Percentiles rank a stretch among this genome's conserved stretches.
These are phyloP conservation scores for Ogataea nonfermentans DNA, from an alignment of 805 yeast species.

Conservation along the genomic window DNA sequence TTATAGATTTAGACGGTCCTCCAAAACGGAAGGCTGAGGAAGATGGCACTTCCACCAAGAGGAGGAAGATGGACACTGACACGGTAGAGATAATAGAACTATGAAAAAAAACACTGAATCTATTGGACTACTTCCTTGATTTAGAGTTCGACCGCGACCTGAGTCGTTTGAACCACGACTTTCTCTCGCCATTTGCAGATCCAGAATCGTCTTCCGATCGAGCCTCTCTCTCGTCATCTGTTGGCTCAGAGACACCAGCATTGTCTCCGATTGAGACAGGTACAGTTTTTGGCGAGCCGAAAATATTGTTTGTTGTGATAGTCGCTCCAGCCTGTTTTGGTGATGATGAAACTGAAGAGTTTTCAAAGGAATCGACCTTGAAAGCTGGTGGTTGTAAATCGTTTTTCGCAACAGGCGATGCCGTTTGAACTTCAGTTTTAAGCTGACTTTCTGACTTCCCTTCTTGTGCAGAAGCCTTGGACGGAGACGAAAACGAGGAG, in stretches of 20 bases:
- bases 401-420: neutral
- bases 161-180: slow-evolving; percentile 45
- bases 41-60: slow-evolving; percentile 19
- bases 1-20: slow-evolving; percentile 18
- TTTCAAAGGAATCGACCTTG: slow-evolving; percentile 11
- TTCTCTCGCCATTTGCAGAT: slow-evolving; percentile 21
- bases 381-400: slow-evolving; percentile 15
- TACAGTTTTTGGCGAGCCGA: slow-evolving; percentile 17
- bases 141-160: slow-evolving; percentile 33
- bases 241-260: neutral
- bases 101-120: neutral
- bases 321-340: slow-evolving; percentile 4
- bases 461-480: slow-evolving; percentile 12
- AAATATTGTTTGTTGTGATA: slow-evolving; percentile 17
- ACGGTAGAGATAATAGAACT: slow-evolving; percentile 10
- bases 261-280: slow-evolving; percentile 17
- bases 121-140: slow-evolving; percentile 13
- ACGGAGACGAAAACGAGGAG: slow-evolving; percentile 8
- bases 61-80: slow-evolving; percentile 12
- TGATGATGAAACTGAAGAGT: neutral
- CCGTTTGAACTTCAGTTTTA: neutral
- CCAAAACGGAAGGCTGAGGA: slow-evolving; percentile 14
- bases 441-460: slow-evolving; percentile 2
- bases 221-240: slow-evolving; percentile 31
- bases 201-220: slow-evolving; percentile 28